phyloP scores from a whole-genome alignment of 768 basidiomycete genomes.

The Leccinum longicurvipes region DNA sequence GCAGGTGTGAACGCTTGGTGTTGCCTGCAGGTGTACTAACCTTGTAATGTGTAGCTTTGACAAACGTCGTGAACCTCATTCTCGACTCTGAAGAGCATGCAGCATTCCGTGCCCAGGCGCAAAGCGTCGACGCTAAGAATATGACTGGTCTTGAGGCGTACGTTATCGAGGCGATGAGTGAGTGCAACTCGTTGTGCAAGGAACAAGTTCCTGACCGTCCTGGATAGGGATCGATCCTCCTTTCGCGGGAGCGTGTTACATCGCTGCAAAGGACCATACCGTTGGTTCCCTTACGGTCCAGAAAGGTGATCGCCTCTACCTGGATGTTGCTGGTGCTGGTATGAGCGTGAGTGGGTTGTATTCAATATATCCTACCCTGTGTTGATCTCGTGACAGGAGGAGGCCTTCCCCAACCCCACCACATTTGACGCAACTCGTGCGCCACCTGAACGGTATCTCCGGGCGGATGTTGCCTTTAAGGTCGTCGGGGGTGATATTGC shows the following conservation, averaged over 20 bases:
- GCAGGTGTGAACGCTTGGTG: slow-evolving; percentile 32
- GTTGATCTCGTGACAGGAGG: slow-evolving; percentile 35
- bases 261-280: slow-evolving; percentile 43
- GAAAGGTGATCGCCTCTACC: slow-evolving; percentile 55
- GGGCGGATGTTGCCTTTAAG: slow-evolving; percentile 47
- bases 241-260: slow-evolving; percentile 65
- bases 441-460: slow-evolving; percentile 44
- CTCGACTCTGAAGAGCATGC: slow-evolving; percentile 47
- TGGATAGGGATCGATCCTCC: slow-evolving; percentile 65
- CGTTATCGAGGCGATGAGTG: slow-evolving; percentile 67
- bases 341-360: slow-evolving; percentile 45
- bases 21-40: background rate
- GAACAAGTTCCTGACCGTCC: slow-evolving; percentile 1
- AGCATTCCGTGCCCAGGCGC: slow-evolving; percentile 36
- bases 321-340: slow-evolving; percentile 58
- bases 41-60: slow-evolving; percentile 42
- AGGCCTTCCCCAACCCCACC: slow-evolving; percentile 49
- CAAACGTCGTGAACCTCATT: slow-evolving; percentile 64
- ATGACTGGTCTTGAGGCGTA: slow-evolving; percentile 49
- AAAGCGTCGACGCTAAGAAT: slow-evolving; percentile 31
- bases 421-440: slow-evolving; percentile 43
- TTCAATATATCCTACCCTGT: background rate
- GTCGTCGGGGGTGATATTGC: slow-evolving; percentile 52
- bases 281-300: slow-evolving; percentile 42
- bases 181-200: slow-evolving; percentile 26